Evolutionary conservation across 1,284 basidiomycete species (phyloP).

Genomic region (Golubevia pallescens): DNA sequence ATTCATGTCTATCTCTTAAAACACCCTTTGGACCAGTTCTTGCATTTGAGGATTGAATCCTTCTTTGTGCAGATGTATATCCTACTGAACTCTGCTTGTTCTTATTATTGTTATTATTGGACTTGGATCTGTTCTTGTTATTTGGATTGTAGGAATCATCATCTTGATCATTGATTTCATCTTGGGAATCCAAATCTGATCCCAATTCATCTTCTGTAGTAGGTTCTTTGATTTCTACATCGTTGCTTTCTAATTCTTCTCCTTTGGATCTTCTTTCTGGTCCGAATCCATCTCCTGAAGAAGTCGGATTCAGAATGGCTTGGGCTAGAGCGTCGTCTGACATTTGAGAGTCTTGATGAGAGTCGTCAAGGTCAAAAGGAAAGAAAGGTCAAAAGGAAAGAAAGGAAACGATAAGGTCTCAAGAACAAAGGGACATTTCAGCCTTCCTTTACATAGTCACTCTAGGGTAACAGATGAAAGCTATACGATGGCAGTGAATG

Average conservation of each 20-base stretch:
- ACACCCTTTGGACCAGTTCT: conserved; percentile 51
- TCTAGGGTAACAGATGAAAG: neutral
- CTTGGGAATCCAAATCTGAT: conserved; percentile 26
- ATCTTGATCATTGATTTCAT: conserved; percentile 19
- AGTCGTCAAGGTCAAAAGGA: neutral
- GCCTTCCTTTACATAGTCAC: too few species aligned
- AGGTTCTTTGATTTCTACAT: conserved; percentile 5
- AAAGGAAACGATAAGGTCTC: too few species aligned
- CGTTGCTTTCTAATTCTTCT: neutral
- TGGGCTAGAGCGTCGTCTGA: neutral
- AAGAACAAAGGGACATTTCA: too few species aligned
- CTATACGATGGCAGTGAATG: too few species aligned
- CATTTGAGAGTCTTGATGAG: too few species aligned
- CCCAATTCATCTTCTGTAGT: conserved; percentile 42
- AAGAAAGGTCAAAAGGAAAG: neutral
- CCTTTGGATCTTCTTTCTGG: too few species aligned
- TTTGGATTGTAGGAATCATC: conserved; percentile 15
- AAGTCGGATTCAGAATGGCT: too few species aligned
- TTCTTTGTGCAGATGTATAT: neutral
- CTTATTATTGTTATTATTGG: neutral
- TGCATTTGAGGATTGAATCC: neutral
- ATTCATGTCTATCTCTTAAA: conserved; percentile 24
- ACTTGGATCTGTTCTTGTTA: conserved; percentile 2
- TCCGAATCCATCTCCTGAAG: too few species aligned
- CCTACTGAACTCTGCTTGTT: neutral